These are phyloP conservation scores for Metschnikowia peoriensis DNA, from an alignment of 805 yeast species.

Conservation along the genomic window DNA sequence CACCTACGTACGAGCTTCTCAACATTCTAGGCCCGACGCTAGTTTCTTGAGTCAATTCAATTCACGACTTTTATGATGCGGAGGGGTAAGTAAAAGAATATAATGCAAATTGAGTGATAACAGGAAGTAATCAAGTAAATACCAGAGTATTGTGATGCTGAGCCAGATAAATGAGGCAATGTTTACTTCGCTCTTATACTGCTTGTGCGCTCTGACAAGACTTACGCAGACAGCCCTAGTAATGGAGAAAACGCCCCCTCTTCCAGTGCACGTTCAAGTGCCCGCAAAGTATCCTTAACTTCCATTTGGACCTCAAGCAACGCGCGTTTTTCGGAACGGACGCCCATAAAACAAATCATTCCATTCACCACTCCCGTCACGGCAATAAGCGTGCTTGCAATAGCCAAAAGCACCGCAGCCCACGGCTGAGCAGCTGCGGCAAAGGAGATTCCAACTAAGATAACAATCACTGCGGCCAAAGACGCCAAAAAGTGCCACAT, in stretches of 20 bases:
- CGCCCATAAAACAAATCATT: conserved; percentile 73
- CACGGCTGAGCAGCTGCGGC: conserved; percentile 56
- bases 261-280: neutral
- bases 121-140: too few relatives aligned
- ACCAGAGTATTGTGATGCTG: too few relatives aligned
- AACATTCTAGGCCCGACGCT: too few relatives aligned
- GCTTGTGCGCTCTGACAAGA: too few relatives aligned
- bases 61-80: too few relatives aligned
- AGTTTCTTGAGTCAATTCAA: too few relatives aligned
- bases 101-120: too few relatives aligned
- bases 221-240: too few relatives aligned
- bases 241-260: neutral
- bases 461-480: conserved; percentile 36
- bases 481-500: conserved; percentile 61
- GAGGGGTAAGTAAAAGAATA: too few relatives aligned
- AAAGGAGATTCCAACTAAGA: conserved; percentile 60
- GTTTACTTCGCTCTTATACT: too few relatives aligned
- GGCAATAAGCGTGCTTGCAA: conserved; percentile 54
- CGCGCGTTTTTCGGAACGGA: conserved; percentile 76
- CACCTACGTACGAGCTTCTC: too few relatives aligned
- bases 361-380: conserved; percentile 75
- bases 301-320: conserved; percentile 72
- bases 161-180: too few relatives aligned
- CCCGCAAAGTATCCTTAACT: conserved; percentile 39
- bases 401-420: conserved; percentile 64